phyloP scores from a whole-genome alignment of 202 grass and related monocot species.

The Panicum hallii region DNA sequence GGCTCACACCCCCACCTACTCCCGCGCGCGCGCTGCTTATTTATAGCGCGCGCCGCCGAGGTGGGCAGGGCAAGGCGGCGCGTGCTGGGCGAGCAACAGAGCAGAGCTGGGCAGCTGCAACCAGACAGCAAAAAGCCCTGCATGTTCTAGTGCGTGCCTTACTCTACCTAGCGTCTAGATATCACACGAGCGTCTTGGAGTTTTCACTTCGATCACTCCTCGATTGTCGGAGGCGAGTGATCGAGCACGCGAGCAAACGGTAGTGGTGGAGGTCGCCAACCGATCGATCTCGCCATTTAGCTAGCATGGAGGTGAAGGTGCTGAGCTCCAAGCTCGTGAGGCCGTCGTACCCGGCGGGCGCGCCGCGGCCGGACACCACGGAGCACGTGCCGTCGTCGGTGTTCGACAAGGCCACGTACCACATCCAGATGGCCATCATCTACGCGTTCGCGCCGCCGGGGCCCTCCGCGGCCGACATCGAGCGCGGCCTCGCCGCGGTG shows the following conservation, averaged over 20 bases:
- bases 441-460: slow-evolving; percentile 64
- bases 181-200: not conserved
- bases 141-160: not conserved
- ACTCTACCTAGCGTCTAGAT: not conserved
- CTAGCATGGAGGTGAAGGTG: slow-evolving; percentile 55
- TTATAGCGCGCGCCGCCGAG: slow-evolving; percentile 4
- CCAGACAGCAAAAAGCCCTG: not conserved
- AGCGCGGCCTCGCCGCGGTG: slow-evolving; percentile 54
- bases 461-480: slow-evolving; percentile 48
- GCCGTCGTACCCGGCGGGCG: slow-evolving; percentile 45
- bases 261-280: too few relatives aligned
- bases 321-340: slow-evolving; percentile 59
- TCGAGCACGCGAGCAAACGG: not conserved
- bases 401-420: slow-evolving; percentile 64
- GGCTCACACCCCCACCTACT: not conserved
- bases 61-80: not conserved
- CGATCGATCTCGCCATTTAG: too few relatives aligned
- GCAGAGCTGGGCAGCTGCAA: not conserved
- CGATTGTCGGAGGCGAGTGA: not conserved
- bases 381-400: slow-evolving; percentile 56
- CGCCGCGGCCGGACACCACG: slow-evolving; percentile 32
- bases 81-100: not conserved
- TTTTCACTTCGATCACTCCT: not conserved
- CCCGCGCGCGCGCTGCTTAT: slow-evolving; percentile 13
- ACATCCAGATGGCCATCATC: slow-evolving; percentile 74